Evolutionary conservation across 2,329 filamentous ascomycete genomes (phyloP), one percentile per base, ranked within the genome.

Genomic region (Acephala macrosclerotiorum): DNA sequence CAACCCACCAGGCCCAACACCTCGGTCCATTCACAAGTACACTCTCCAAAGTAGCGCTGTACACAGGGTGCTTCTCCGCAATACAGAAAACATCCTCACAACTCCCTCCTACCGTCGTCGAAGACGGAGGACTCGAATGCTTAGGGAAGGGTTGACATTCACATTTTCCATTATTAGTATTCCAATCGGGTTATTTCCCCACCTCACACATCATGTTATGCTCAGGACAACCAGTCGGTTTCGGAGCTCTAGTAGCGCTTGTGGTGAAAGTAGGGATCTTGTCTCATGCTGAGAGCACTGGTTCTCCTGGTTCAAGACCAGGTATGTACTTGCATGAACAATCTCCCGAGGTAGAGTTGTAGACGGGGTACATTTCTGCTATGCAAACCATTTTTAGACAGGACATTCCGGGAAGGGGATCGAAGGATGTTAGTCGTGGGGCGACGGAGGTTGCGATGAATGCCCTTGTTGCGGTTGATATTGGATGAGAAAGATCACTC

Each of bases 21-120:
- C 3, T 66, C 60, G n/a, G 70, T 68, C 68, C 68, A 69, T 55
- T 67, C 47, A 56, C 66, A 72, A 0, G 45, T 58, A 49, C 70
- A 72, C 12, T 38, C 40, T 16, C 49, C 1, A 58, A 47, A 4
- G 58, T 53, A 6, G 35, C 20, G 55, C 63, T 59, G 25, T 45
- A 70, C 2, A 64, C 62, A 0, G 65, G 65, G 1, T 59, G 51
- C 40, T 62, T 53, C 29, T 71, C 70, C 2, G 67, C 60, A 18
- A 70, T 68, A 29, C 70, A 71, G 18, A 66, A 40, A 22, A 61
- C 66, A 26, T 65, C 68, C 11, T 59, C 26, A 45, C 70, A 72
- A n/a, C 40, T 16, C 11, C 55, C 33, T 22, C 49, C 26, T 14
- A 12, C 12, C 18, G 12, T 53, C 49, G 49, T n/a, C 14, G 25